Evolutionary conservation across 441 rosid genomes (phyloP), one percentile per base, ranked within the genome.

Genomic region (Pelargonium fulgidum): DNA sequence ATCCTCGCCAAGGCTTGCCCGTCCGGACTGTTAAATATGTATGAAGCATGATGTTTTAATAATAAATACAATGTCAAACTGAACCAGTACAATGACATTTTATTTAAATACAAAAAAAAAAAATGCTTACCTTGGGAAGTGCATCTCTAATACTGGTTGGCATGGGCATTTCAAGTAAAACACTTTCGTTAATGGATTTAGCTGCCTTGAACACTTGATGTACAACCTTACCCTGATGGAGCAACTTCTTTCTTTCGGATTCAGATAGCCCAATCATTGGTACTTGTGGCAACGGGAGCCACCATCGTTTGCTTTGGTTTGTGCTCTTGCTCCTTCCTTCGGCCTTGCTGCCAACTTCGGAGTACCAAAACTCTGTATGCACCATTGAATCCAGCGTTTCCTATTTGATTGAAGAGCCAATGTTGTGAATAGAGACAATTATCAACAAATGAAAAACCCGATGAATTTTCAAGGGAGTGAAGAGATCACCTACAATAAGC

Each of bases 181-280:
- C 75, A 71, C 76, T 86, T 70, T 87, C 96, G 12, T 94, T 92
- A 68, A 92, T 92, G 33, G 96, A 79, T 78, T 82, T 92, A n/a
- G 98, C 86, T 77, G 98, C 99, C 90, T 94, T 94, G 83, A 90
- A 86, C 44, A 94, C 87, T 86, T 94, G 99, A 79, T 85, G 82
- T 36, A 94, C 94, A 72, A 86, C 75, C 77, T 79, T 87, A 0
- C 83, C 88, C 56, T 81, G 85, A 48, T 70, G 74, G 9, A 84
- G 77, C 75, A 94, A 41, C 68, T 83, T 89, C 88, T 86, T 86
- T 79, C 87, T 85, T 73, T 66, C 94, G 2, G 80, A 62, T 59
- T 84, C 93, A n/a, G 99, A 87, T 62, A 94, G 92, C 7, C 99
- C 98, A 1, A 77, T 80, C 78, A 73, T 75, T 12, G 99, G 98